Percentiles rank a stretch among this genome's conserved stretches.
Conservation (phyloP, 139 green algal genomes). For the Chlorella sp. region DNA sequence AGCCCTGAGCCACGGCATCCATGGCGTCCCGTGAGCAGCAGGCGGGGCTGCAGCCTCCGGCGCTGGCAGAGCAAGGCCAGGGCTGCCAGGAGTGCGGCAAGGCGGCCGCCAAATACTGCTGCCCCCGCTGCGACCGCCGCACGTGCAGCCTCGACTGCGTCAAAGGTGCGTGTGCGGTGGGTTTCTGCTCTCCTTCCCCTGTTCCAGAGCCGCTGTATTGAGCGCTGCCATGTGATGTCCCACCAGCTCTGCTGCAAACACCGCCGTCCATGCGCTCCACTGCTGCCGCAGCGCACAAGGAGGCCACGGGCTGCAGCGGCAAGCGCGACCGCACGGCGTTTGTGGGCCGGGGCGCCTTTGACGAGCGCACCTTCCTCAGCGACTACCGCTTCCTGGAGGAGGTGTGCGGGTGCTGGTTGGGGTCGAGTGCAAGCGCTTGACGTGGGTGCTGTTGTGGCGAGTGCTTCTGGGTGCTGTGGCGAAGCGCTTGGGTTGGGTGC, state of each 20-base stretch:
- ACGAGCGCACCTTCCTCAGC: constrained; percentile 36
- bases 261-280: neutral
- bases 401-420: neutral
- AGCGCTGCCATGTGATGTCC: neutral
- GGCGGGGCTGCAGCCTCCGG: neutral
- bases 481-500: no score
- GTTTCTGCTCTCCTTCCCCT: neutral
- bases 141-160: constrained; percentile 59
- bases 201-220: no score
- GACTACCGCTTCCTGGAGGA: constrained; percentile 55
- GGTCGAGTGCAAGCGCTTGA: no score
- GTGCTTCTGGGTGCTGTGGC: no score
- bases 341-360: constrained; percentile 36
- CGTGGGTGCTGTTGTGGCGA: no score
- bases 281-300: constrained; percentile 47
- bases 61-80: neutral
- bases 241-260: neutral
- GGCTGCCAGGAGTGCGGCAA: constrained; percentile 32
- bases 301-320: constrained; percentile 37
- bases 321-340: constrained; percentile 56
- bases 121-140: constrained; percentile 34
- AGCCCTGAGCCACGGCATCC: neutral
- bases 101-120: constrained; percentile 36
- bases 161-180: constrained; percentile 40
- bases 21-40: neutral